phyloP scores from a whole-genome alignment of 2,329 filamentous ascomycete species.

The Cadophora sp. region DNA sequence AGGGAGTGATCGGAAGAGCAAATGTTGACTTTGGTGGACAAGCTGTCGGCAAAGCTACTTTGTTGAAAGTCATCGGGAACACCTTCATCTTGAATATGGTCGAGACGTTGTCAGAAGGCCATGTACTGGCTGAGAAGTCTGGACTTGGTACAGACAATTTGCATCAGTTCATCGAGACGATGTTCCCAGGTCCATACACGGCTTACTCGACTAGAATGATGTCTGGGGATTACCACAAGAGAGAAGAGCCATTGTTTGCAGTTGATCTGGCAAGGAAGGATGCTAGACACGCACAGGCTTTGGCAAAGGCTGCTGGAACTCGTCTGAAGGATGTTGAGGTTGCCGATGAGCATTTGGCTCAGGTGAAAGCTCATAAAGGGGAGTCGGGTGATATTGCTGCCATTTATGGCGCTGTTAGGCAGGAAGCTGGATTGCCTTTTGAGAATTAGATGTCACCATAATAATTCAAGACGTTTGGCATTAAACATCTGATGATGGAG shows the following conservation, averaged over 20 bases:
- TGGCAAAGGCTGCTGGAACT: slow-evolving; percentile 69
- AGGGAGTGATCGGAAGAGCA: slow-evolving; percentile 72
- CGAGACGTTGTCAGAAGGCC: slow-evolving; percentile 78
- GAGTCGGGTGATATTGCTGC: slow-evolving; percentile 79
- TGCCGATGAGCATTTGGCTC: slow-evolving; percentile 71
- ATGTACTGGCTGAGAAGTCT: slow-evolving; percentile 80
- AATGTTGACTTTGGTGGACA: slow-evolving; percentile 75
- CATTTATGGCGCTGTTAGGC: slow-evolving; percentile 81
- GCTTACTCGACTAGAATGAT: slow-evolving; percentile 79
- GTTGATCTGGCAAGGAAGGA: slow-evolving; percentile 87
- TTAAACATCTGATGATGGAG: background rate
- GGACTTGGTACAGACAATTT: slow-evolving; percentile 75
- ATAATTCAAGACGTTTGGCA: background rate
- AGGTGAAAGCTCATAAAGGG: slow-evolving; percentile 73
- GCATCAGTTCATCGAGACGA: slow-evolving; percentile 72
- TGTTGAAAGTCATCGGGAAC: slow-evolving; percentile 85
- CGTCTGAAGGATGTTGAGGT: slow-evolving; percentile 70
- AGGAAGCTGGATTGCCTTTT: slow-evolving; percentile 76
- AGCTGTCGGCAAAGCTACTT: slow-evolving; percentile 68
- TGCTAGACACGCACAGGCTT: slow-evolving; percentile 71
- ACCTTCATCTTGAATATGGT: slow-evolving; percentile 79
- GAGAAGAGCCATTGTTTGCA: slow-evolving; percentile 80
- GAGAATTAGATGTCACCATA: slow-evolving; percentile 55
- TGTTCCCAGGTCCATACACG: slow-evolving; percentile 79
- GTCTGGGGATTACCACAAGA: slow-evolving; percentile 76